These are phyloP conservation scores for Aspergillus sclerotiicarbonarius DNA, from an alignment of 495 filamentous ascomycete genomes.

Conservation along the genomic window DNA sequence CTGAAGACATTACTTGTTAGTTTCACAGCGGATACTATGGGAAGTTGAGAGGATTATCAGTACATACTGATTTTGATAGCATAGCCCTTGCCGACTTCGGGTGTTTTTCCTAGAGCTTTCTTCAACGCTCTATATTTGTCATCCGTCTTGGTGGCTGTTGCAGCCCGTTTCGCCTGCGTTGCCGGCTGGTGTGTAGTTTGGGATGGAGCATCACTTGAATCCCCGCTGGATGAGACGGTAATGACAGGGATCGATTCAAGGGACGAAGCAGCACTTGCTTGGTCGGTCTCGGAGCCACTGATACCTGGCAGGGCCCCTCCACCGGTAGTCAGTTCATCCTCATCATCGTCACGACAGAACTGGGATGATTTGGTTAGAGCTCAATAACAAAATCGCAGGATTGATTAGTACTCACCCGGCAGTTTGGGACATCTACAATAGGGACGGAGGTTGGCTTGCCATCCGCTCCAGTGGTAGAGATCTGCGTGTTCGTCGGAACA, in stretches of 20 bases:
- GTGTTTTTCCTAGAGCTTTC: background rate
- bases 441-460: conserved; percentile 1
- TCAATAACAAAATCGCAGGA: background rate
- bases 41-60: background rate
- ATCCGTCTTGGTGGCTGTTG: background rate
- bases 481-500: background rate
- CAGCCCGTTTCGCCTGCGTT: background rate
- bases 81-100: background rate
- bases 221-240: background rate
- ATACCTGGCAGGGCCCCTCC: background rate
- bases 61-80: background rate
- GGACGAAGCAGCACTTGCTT: background rate
- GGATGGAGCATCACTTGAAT: background rate
- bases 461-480: background rate
- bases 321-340: background rate
- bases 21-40: background rate
- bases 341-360: background rate
- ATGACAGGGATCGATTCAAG: conserved; percentile 2
- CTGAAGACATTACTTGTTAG: background rate
- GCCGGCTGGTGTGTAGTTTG: conserved; percentile 2
- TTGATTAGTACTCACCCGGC: background rate
- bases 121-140: background rate
- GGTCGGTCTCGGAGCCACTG: background rate
- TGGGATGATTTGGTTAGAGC: background rate
- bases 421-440: background rate